Base-by-base conservation (phyloP, 192 early-diverging fungal genomes). In the Funneliformis geosporum region DNA sequence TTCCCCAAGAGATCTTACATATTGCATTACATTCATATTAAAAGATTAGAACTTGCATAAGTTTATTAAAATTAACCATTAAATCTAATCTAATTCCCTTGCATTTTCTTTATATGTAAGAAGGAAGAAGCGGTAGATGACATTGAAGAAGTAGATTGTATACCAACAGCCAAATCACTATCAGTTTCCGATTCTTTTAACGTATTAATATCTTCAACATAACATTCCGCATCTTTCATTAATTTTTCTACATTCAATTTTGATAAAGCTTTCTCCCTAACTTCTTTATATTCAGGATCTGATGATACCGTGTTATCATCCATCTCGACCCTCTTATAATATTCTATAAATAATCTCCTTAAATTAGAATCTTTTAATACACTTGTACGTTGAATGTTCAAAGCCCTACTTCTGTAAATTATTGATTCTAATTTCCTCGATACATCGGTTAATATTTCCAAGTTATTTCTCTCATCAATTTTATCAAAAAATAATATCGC, bases 261-360 rank as follows among this genome's bases (percentile, higher is more conserved):
- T 39, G 23, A 16, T 21, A 79, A 42, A 68, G 50, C 27, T 21
- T 5, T 70, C 2, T 42, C 27, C 27, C 46, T 79, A 7, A 47
- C 68, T 16, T 59, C 62, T 59, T 60, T 69, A 43, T 79, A 79
- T 60, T 16, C 47, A 21, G 66, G 38, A 61, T 79, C 77, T 27
- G 33, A 23, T 23, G 23, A 43, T 14, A 78, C 21, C 9, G 23
- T 46, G 8, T 21, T 61, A 33, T 79, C 46, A 38, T 70, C 67
- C 0, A 33, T 61, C 27, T 70, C 77, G 25, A 40, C 10, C 40
- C 28, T 46, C 60, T 79, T 79, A 43, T 70, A 79, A 71, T 33
- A 70, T 33, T 79, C 55, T 5, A 50, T 55, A 70, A 43, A 79
- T 6, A 61, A 12, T 21, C 28, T 79, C 43, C 77, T 46, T 59